Evolutionary conservation across 2,329 filamentous ascomycete species (phyloP).

Genomic region (Colletotrichum sp.): DNA sequence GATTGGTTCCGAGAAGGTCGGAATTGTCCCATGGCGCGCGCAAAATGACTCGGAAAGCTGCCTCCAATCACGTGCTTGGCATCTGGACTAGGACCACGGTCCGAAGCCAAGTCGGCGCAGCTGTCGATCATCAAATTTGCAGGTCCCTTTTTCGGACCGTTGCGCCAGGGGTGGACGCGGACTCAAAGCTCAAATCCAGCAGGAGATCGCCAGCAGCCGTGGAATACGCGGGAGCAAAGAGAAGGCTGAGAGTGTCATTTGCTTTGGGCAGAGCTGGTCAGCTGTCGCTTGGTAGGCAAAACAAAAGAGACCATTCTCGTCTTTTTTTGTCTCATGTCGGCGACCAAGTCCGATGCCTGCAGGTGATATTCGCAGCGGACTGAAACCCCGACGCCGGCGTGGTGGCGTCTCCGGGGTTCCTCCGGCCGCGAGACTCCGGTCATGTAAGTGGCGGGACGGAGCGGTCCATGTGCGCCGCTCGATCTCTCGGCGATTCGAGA

Average conservation of each 20-base stretch:
- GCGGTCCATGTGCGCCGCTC: neutral
- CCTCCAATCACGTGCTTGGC: neutral
- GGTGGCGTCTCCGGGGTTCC: neutral
- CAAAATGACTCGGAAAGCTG: neutral
- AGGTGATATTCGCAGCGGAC: neutral
- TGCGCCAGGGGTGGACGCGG: neutral
- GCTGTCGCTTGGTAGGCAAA: neutral
- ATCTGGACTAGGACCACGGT: neutral
- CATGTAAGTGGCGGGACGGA: neutral
- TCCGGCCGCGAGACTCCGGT: neutral
- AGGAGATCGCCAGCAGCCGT: neutral
- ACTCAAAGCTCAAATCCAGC: neutral
- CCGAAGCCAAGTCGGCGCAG: neutral
- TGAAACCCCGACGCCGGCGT: neutral
- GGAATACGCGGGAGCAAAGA: neutral
- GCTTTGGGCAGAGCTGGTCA: neutral
- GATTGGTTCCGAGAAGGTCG: neutral
- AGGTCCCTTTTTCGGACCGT: neutral
- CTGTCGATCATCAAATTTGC: neutral
- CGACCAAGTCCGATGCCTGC: neutral
- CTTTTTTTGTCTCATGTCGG: neutral
- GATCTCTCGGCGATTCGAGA: neutral
- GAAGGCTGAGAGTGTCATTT: neutral
- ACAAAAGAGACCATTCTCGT: neutral
- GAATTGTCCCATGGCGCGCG: neutral